Evolutionary conservation across 106 monocot species (phyloP).

Genomic region (Dendrobium huoshanense): DNA sequence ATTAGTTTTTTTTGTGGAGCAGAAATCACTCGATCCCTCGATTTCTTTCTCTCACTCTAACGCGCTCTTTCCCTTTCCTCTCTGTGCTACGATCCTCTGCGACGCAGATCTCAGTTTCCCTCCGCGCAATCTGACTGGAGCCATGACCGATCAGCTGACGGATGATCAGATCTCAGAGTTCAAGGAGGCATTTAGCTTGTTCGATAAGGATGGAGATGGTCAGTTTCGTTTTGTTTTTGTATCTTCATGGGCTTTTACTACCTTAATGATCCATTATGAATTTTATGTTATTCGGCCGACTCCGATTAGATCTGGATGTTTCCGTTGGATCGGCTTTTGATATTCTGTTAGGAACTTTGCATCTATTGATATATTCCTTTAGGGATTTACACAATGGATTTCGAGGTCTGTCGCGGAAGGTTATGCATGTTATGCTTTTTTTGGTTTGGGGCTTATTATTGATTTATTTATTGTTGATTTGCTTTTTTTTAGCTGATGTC

Average conservation of each 20-base stretch:
- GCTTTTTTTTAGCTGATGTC: background rate
- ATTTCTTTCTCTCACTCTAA: background rate
- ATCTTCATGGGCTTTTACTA: background rate
- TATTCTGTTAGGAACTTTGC: background rate
- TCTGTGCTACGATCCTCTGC: background rate
- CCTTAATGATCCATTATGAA: background rate
- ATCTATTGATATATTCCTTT: background rate
- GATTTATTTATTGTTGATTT: background rate
- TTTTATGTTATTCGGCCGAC: background rate
- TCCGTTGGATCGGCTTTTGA: background rate
- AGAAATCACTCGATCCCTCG: background rate
- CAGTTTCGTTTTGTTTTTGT: background rate
- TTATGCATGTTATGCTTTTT: background rate
- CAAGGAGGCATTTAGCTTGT: constrained; percentile 36
- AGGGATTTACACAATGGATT: background rate
- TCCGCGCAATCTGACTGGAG: background rate
- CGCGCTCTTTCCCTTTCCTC: background rate
- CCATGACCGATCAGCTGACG: constrained; percentile 28
- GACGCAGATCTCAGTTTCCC: background rate
- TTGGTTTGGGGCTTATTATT: background rate
- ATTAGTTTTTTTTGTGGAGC: background rate
- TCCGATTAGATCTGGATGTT: background rate
- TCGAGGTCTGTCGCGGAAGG: background rate
- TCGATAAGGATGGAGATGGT: constrained; percentile 42
- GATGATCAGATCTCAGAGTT: constrained; percentile 36